These are phyloP conservation scores for Colletotrichum navitas DNA, from an alignment of 2,329 filamentous ascomycete genomes.

Conservation along the genomic window DNA sequence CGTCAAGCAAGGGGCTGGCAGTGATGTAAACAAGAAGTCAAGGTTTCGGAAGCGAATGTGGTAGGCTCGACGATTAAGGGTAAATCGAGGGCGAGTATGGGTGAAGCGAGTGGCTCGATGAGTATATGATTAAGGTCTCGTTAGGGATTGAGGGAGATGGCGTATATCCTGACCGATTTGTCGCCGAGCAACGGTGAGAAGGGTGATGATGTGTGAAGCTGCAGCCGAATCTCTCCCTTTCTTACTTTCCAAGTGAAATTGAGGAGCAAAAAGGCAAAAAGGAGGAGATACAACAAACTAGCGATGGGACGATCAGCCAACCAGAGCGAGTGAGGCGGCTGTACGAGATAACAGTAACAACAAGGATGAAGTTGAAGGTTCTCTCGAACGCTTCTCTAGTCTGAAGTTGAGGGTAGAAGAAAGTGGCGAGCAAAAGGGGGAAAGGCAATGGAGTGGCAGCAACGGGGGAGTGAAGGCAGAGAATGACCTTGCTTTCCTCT, in stretches of 20 bases:
- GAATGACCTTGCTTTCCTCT: constrained; percentile 24
- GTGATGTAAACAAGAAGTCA: constrained; percentile 20
- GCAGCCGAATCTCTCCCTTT: constrained; percentile 33
- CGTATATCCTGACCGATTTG: constrained; percentile 24
- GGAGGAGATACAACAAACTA: constrained; percentile 47
- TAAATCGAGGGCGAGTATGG: neutral
- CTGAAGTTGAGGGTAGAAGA: constrained; percentile 39
- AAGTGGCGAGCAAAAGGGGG: constrained; percentile 36
- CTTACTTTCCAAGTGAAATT: constrained; percentile 7
- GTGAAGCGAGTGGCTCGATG: constrained; percentile 18
- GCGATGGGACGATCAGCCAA: constrained; percentile 57
- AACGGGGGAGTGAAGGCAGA: constrained; percentile 14
- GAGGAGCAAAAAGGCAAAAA: constrained; percentile 40
- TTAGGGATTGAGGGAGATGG: neutral
- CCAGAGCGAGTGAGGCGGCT: constrained; percentile 71
- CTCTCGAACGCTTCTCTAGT: constrained; percentile 25
- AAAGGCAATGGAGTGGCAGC: neutral
- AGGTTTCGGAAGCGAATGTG: constrained; percentile 21
- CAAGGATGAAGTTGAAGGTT: constrained; percentile 43
- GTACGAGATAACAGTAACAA: constrained; percentile 46
- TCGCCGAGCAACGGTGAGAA: constrained; percentile 38
- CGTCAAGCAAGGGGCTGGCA: neutral
- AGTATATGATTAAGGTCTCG: constrained; percentile 17
- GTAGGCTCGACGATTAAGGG: constrained; percentile 2
- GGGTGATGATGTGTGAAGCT: constrained; percentile 19